A percentile compares a stretch with the other conserved stretches of the same genome.
Conservation (phyloP, 140 eudicot species). For the Erigeron philadelphicus region DNA sequence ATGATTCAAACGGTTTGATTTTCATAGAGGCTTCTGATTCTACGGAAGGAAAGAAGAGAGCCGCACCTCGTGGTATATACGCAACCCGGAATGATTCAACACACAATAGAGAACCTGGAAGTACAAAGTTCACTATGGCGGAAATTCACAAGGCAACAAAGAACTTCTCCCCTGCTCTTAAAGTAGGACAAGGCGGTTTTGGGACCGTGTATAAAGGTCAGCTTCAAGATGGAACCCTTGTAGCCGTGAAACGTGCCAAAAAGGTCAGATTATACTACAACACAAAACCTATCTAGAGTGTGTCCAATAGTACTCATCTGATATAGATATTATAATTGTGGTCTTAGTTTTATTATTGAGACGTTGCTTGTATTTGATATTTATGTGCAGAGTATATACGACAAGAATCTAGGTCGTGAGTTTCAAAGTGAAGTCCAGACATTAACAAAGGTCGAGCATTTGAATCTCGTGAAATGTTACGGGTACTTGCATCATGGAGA, state of each 20-base stretch:
- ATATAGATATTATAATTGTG: no score
- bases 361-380: conserved; percentile 1
- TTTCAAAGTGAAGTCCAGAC: conserved; percentile 66
- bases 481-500: conserved; percentile 73
- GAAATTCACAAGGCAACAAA: conserved; percentile 71
- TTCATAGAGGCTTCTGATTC: conserved; percentile 42
- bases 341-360: not conserved
- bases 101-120: conserved; percentile 49
- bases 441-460: conserved; percentile 66
- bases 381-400: conserved; percentile 51
- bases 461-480: conserved; percentile 66
- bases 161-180: conserved; percentile 66
- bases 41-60: conserved; percentile 39
- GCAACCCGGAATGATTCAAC: conserved; percentile 46
- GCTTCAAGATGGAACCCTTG: conserved; percentile 69
- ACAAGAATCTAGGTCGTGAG: conserved; percentile 63
- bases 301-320: no score
- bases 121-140: conserved; percentile 49
- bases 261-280: conserved; percentile 39
- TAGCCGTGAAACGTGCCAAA: conserved; percentile 92
- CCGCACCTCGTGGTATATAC: conserved; percentile 35
- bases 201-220: conserved; percentile 87
- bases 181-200: conserved; percentile 93
- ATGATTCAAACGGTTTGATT: conserved; percentile 7
- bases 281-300: not conserved